Base-by-base conservation (phyloP, 257 asterid genomes). In the Nyctanthes arbortristis region DNA sequence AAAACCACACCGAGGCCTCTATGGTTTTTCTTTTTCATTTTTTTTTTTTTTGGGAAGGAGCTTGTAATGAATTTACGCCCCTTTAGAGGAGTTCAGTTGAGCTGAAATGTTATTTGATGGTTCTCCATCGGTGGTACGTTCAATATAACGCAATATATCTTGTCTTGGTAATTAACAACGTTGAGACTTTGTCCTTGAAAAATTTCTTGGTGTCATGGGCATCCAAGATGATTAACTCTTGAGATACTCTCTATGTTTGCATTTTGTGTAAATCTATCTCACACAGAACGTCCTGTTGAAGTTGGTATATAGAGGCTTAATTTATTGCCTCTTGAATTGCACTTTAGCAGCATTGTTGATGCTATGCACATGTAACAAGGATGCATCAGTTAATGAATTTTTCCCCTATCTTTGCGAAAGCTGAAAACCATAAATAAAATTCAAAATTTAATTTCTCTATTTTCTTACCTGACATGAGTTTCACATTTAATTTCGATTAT, bases 101-200 rank as follows among this genome's bases (percentile, higher is more conserved):
- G 93, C 83, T 74, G 87, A 85, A 79, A 90, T 87, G 66, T 88
- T 82, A 40, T 87, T 86, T 5, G 95, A 86, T 2, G 34, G 80
- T 30, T 90, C 96, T 40, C 96, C 96, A 68, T 82, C 79, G 56
- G 96, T 87, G 29, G 88, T 86, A 68, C 96, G 91, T 70, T 66
- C 84, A 57, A 90, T 88, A 55, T 88, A 88, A 18, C 87, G 76
- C 61, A 84, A 29, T n/a, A 90, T 77, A 74, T n/a, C n/a, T n/a
- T n/a, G n/a, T 90, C 96, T 65, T 90, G 91, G 40, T 90, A 90
- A 54, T 79, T 27, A 68, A 86, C 73, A 5, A 85, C 91, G 83
- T 89, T 31, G 96, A 95, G 49, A 90, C 73, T 28, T 14, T 74
- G 65, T 77, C 81, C 81, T 84, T 86, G 82, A 87, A 89, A 2